Evolutionary conservation across 1,284 basidiomycete species (phyloP).

Genomic region (Gomphus bonarii): DNA sequence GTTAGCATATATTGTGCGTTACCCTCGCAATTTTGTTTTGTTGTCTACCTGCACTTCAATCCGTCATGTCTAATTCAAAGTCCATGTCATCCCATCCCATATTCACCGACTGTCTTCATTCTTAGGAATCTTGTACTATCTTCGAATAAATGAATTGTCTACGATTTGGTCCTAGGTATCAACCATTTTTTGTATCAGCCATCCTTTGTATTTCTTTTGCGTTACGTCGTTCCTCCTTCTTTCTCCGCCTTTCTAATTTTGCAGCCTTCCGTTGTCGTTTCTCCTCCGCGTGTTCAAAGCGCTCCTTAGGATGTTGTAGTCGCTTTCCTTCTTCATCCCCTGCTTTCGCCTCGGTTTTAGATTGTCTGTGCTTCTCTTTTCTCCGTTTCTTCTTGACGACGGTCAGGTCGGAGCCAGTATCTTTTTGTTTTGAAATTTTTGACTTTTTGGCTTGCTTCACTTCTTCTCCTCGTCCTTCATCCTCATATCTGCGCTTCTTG

Average conservation of each 20-base stretch:
- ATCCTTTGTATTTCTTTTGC: slow-evolving; percentile 10
- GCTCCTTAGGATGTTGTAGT: background rate
- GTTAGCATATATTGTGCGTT: background rate
- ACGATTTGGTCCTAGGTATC: background rate
- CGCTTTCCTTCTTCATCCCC: background rate
- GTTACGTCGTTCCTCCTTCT: slow-evolving; percentile 9
- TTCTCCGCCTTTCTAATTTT: slow-evolving; percentile 6
- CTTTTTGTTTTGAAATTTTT: slow-evolving; percentile 8
- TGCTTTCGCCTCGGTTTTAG: background rate
- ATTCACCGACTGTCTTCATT: background rate
- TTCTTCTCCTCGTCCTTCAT: slow-evolving; percentile 5
- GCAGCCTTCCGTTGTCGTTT: slow-evolving; percentile 5
- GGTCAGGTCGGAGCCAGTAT: background rate
- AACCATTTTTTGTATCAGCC: background rate
- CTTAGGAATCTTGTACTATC: background rate
- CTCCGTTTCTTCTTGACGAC: background rate
- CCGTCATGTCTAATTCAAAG: background rate
- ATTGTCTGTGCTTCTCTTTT: slow-evolving; percentile 11
- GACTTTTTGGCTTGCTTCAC: slow-evolving; percentile 4
- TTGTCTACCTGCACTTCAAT: slow-evolving; percentile 2
- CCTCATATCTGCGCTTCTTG: slow-evolving; percentile 2
- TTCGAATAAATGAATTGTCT: background rate
- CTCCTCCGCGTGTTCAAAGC: slow-evolving; percentile 1
- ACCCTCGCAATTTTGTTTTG: background rate
- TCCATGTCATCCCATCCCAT: background rate